Conservation (phyloP, 2,329 filamentous ascomycete species). For the Lachnellula arida region DNA sequence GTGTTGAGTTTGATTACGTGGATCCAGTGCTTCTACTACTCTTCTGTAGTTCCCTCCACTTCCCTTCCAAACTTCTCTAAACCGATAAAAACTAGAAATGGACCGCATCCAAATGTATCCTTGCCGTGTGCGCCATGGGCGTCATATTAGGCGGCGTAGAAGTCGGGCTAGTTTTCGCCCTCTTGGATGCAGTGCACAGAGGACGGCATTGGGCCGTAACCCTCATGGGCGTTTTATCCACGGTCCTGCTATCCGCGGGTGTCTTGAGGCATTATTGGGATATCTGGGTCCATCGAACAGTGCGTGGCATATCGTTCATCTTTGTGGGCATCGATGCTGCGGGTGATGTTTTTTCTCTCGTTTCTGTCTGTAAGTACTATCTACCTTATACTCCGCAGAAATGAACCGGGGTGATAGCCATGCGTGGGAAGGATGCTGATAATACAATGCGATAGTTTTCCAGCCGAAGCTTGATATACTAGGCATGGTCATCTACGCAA, state of each 20-base stretch:
- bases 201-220: slow-evolving; percentile 54
- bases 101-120: slow-evolving; percentile 44
- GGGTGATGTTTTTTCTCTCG: slow-evolving; percentile 62
- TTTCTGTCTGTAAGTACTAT: slow-evolving; percentile 46
- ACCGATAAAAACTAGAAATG: slow-evolving; percentile 40
- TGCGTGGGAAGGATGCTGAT: background rate
- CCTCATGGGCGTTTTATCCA: slow-evolving; percentile 63
- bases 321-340: slow-evolving; percentile 67
- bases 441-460: slow-evolving; percentile 40
- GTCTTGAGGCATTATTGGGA: slow-evolving; percentile 67
- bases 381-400: background rate
- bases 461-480: slow-evolving; percentile 53
- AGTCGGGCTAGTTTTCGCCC: slow-evolving; percentile 52
- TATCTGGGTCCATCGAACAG: slow-evolving; percentile 61
- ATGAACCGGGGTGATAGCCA: background rate
- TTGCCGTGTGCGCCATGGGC: slow-evolving; percentile 47
- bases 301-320: slow-evolving; percentile 66
- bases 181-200: slow-evolving; percentile 39
- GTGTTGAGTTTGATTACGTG: slow-evolving; percentile 33
- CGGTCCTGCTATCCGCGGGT: slow-evolving; percentile 57
- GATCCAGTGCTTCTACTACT: slow-evolving; percentile 34
- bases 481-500: slow-evolving; percentile 63
- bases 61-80: background rate
- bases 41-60: slow-evolving; percentile 38
- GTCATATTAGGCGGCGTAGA: slow-evolving; percentile 55